These are phyloP conservation scores for Paradendryphiella salina DNA, from an alignment of 2,329 filamentous ascomycete genomes.

Conservation along the genomic window DNA sequence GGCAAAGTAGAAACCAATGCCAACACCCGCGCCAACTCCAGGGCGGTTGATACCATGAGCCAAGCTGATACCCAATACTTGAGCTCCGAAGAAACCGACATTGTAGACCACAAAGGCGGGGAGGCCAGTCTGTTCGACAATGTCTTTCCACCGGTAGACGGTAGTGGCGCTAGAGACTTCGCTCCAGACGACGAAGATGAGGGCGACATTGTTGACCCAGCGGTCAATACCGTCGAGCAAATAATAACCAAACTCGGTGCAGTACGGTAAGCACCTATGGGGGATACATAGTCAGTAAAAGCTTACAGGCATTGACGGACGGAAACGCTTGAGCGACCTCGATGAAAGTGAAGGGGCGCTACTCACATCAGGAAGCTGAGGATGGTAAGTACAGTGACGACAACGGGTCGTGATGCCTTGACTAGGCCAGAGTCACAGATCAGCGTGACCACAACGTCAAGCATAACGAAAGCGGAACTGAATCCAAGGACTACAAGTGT, in stretches of 20 bases:
- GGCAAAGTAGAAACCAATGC: slow-evolving; percentile 57
- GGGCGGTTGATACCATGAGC: slow-evolving; percentile 52
- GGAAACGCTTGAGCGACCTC: background rate
- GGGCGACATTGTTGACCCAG: slow-evolving; percentile 60
- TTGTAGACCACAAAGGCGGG: slow-evolving; percentile 54
- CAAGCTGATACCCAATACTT: slow-evolving; percentile 56
- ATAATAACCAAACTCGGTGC: slow-evolving; percentile 62
- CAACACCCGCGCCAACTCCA: slow-evolving; percentile 55
- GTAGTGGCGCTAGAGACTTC: slow-evolving; percentile 58
- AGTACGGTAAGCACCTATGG: slow-evolving; percentile 56
- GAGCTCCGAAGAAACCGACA: slow-evolving; percentile 57
- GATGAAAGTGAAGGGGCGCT: background rate
- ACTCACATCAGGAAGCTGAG: slow-evolving; percentile 54
- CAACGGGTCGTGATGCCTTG: slow-evolving; percentile 51
- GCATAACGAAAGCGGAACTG: slow-evolving; percentile 62
- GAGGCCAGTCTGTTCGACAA: slow-evolving; percentile 52
- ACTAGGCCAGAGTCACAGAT: slow-evolving; percentile 57
- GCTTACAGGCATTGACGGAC: background rate
- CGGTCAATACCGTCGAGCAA: slow-evolving; percentile 59
- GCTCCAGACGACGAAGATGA: slow-evolving; percentile 60
- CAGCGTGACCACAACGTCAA: slow-evolving; percentile 60
- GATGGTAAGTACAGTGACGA: slow-evolving; percentile 56
- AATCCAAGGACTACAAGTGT: slow-evolving; percentile 62
- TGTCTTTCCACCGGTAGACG: slow-evolving; percentile 57
- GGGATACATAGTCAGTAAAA: background rate